Percentiles rank a stretch among this genome's conserved stretches.
These are phyloP conservation scores for Arthrobotrys iridis DNA, from an alignment of 2,329 filamentous ascomycete species.

Conservation along the genomic window DNA sequence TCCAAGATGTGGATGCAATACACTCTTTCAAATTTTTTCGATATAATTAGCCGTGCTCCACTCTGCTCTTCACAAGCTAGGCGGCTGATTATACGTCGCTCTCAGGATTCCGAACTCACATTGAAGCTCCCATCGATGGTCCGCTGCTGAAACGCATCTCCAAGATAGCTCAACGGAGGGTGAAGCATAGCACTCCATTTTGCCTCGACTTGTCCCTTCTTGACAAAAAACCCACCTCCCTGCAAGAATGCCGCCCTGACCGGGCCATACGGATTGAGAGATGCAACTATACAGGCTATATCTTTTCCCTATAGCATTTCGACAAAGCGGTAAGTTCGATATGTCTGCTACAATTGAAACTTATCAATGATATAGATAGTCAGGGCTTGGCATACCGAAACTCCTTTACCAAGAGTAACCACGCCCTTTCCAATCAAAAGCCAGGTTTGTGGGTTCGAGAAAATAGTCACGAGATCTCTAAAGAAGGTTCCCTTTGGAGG, in stretches of 20 bases:
- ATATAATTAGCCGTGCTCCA: constrained; percentile 58
- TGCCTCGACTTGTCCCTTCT: constrained; percentile 34
- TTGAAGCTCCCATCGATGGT: constrained; percentile 49
- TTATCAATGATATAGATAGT: background rate
- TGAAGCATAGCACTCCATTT: constrained; percentile 53
- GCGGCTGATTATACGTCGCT: too few relatives aligned
- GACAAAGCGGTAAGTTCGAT: background rate
- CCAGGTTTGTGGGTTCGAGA: constrained; percentile 31
- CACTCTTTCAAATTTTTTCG: constrained; percentile 68
- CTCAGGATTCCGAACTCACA: too few relatives aligned
- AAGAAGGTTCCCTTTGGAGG: constrained; percentile 21
- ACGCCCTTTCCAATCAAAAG: constrained; percentile 28
- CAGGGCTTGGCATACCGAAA: constrained; percentile 22
- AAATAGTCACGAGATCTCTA: constrained; percentile 27
- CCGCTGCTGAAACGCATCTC: constrained; percentile 43
- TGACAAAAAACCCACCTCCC: constrained; percentile 24
- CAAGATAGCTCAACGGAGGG: constrained; percentile 46
- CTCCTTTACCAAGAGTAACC: constrained; percentile 21
- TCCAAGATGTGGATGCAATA: constrained; percentile 72
- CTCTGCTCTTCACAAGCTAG: background rate
- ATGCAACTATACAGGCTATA: constrained; percentile 27
- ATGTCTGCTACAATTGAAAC: background rate
- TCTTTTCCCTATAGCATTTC: constrained; percentile 18
- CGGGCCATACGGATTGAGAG: constrained; percentile 41
- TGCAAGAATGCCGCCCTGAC: constrained; percentile 41